Base-by-base conservation (phyloP, 2,329 filamentous ascomycete species). In the Fusarium nygamai region DNA sequence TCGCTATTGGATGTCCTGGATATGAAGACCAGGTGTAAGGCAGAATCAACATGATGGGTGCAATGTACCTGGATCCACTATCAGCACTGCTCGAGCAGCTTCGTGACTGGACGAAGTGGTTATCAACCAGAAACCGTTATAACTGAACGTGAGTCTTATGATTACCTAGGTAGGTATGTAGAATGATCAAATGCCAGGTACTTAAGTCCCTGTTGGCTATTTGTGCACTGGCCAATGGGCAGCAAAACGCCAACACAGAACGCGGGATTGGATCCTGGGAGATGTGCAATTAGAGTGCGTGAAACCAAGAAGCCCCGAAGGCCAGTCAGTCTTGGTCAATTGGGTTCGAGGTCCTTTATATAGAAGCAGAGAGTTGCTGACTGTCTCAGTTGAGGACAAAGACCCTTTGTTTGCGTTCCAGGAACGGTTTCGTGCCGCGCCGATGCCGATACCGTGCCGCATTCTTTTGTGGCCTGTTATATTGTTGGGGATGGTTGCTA, bases 231-330 rank as follows among this genome's bases (percentile, higher is more conserved):
- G 60, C 71, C 71, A 74, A 74, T 71, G 41, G 67, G 43, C 56
- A 53, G 11, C 29, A 63, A 46, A 59, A 67, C 67, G 71, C 61
- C 53, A 73, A 68, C 54, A 58, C 71, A 47, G 50, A 59, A 72
- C 46, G 41, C 58, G 63, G 64, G 71, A 74, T 72, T 74, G 71
- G 71, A 33, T 61, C 71, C 19, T 58, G 29, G 27, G 66, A 63
- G 66, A 71, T 73, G 54, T 48, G 47, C 33, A 71, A 61, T 47
- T 39, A 51, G 22, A 71, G 39, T 67, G 46, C 57, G 54, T 71
- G 57, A 48, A 41, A 54, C 34, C 38, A 44, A 44, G 22, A 46
- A 60, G 39, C 39, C 20, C n/a, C 27, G 14, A 36, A 59, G 36
- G n/a, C 43, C 33, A 64, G 27, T 57, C 22, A 43, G 31, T 44